phyloP scores from a whole-genome alignment of 768 basidiomycete species.

The Hebeloma cylindrosporum region DNA sequence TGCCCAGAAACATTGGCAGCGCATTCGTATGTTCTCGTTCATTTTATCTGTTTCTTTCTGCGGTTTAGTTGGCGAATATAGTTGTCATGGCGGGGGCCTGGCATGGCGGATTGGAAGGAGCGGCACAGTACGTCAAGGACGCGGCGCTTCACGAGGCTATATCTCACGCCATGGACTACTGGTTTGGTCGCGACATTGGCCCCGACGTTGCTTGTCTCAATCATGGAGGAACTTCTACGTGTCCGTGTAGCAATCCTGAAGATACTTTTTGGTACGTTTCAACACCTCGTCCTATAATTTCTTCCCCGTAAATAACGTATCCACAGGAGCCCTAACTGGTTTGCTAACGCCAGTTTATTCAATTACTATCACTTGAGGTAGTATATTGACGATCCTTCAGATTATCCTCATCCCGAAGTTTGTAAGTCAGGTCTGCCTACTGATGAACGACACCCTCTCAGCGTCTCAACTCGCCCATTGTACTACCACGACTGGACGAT shows the following conservation, averaged over 20 bases:
- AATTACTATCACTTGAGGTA: not conserved
- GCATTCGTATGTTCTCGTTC: constrained; percentile 40
- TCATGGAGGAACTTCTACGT: constrained; percentile 48
- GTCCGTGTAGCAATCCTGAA: constrained; percentile 56
- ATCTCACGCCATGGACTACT: constrained; percentile 54
- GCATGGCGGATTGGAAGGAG: constrained; percentile 49
- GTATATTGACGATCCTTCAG: constrained; percentile 25
- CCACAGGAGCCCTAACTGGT: constrained; percentile 67
- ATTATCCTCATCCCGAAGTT: constrained; percentile 61
- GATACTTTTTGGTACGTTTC: constrained; percentile 37
- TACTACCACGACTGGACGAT: constrained; percentile 47
- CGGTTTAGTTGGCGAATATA: constrained; percentile 21
- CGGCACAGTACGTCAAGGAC: constrained; percentile 42
- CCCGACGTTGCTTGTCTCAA: constrained; percentile 53
- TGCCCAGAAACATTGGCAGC: constrained; percentile 57
- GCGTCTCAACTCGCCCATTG: constrained; percentile 44
- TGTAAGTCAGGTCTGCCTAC: constrained; percentile 55
- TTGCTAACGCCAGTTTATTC: constrained; percentile 45
- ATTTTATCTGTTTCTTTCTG: not conserved
- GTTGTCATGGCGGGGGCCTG: constrained; percentile 57
- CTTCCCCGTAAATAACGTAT: not conserved
- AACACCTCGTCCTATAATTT: not conserved
- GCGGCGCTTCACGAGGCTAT: constrained; percentile 40
- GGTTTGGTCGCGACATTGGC: constrained; percentile 65
- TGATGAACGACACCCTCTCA: constrained; percentile 50